Conservation (phyloP, 345 rosid genomes). For the Salix purpurea region DNA sequence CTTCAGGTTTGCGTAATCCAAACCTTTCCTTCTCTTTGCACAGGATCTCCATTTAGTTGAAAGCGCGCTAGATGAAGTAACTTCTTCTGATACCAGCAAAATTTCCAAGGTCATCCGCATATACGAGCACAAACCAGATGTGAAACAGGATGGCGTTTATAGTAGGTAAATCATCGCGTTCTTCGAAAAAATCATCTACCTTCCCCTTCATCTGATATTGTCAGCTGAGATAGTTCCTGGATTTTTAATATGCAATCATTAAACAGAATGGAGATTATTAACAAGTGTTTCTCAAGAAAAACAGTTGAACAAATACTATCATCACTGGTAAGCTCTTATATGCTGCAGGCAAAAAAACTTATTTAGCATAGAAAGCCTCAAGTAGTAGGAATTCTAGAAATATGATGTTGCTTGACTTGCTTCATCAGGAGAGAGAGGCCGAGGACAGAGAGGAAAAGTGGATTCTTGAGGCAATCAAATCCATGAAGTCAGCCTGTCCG, state of each 20-base stretch:
- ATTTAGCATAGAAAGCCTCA: neutral
- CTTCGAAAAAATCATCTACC: neutral
- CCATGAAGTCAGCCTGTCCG: conserved; percentile 24
- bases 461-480: conserved; percentile 17
- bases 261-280: conserved; percentile 15
- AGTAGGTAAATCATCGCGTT: conserved; percentile 5
- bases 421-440: neutral
- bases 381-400: neutral
- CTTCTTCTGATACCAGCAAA: neutral
- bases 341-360: neutral
- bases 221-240: neutral
- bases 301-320: conserved; percentile 22
- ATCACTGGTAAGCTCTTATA: conserved; percentile 15
- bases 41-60: conserved; percentile 15
- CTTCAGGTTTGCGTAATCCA: neutral
- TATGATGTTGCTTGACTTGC: neutral
- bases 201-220: neutral
- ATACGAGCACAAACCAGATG: conserved; percentile 2
- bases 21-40: neutral
- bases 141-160: conserved; percentile 14
- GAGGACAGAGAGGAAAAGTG: conserved; percentile 12
- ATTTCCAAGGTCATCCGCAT: conserved; percentile 4
- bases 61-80: neutral
- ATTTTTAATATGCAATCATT: neutral
- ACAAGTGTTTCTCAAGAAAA: conserved; percentile 24